Conservation (phyloP, 371 early-diverging fungal species). For the Actinomortierella ambigua region DNA sequence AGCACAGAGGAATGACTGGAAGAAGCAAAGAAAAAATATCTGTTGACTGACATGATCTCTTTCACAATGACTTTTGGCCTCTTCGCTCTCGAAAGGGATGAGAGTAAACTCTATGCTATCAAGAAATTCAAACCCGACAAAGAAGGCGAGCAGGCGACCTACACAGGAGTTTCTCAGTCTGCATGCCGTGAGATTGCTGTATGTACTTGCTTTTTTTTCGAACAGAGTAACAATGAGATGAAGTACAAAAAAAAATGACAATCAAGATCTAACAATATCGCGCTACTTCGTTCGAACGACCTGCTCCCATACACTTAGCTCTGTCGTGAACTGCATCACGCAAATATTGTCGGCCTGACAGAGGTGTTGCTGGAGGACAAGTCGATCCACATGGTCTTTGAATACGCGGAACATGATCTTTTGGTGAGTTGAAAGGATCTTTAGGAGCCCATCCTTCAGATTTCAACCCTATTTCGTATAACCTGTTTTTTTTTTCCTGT, state of each 20-base stretch:
- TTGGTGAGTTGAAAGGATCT: constrained; percentile 57
- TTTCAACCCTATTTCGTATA: not conserved
- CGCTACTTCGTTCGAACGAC: too few relatives aligned
- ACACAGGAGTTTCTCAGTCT: constrained; percentile 91
- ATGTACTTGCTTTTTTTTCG: constrained; percentile 17
- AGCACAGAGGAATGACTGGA: constrained; percentile 2
- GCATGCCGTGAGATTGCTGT: constrained; percentile 93
- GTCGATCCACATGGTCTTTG: constrained; percentile 94
- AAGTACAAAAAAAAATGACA: not conserved
- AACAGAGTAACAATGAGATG: not conserved
- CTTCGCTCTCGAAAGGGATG: constrained; percentile 49
- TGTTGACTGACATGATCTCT: constrained; percentile 6
- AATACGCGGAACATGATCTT: constrained; percentile 94
- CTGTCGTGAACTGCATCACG: constrained; percentile 88
- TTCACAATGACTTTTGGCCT: too few relatives aligned
- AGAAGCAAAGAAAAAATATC: constrained; percentile 17
- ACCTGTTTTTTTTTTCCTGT: not conserved
- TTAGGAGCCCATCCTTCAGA: not conserved
- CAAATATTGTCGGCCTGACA: constrained; percentile 81
- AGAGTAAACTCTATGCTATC: constrained; percentile 77
- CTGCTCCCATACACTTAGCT: too few relatives aligned
- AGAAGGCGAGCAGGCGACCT: constrained; percentile 82
- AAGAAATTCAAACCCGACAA: constrained; percentile 96
- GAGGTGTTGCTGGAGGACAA: constrained; percentile 91
- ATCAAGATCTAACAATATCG: not conserved